These are phyloP conservation scores for Pythium dissimile DNA, from an alignment of 352 stramenopile genomes.

Conservation along the genomic window DNA sequence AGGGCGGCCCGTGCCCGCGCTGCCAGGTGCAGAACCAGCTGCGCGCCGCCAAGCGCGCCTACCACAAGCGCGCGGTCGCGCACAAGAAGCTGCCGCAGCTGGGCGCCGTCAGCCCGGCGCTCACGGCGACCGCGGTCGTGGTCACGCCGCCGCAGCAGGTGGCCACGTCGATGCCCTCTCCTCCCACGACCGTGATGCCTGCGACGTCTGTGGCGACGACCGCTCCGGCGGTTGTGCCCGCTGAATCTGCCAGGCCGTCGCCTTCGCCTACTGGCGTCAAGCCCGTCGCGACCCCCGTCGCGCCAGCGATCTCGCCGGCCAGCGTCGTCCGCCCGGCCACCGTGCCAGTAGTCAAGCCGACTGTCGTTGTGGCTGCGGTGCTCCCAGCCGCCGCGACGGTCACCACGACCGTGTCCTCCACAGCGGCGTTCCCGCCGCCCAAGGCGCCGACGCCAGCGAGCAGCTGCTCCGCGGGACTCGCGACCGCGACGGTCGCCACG, in stretches of 20 bases:
- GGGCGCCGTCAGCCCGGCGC: conserved; percentile 21
- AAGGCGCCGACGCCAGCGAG: neutral
- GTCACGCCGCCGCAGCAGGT: neutral
- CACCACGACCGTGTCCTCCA: neutral
- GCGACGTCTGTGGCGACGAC: neutral
- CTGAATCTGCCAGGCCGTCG: neutral
- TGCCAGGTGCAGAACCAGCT: conserved; percentile 85
- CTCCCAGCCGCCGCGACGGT: neutral
- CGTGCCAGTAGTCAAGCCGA: neutral
- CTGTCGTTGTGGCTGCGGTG: neutral
- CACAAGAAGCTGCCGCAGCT: conserved; percentile 80
- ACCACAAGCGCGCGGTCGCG: conserved; percentile 75
- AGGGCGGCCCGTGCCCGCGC: conserved; percentile 72
- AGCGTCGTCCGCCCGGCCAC: neutral
- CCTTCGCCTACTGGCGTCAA: neutral
- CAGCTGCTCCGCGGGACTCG: too few species aligned
- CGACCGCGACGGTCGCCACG: conserved; percentile 7
- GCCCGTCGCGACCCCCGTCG: neutral
- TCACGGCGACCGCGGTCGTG: conserved; percentile 22
- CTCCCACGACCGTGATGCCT: neutral
- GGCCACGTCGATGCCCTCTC: neutral
- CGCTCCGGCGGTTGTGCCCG: neutral
- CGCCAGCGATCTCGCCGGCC: neutral
- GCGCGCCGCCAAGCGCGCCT: conserved; percentile 70
- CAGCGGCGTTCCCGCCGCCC: neutral